Evolutionary conservation across 768 basidiomycete species (phyloP), one percentile per base, ranked within the genome.

Genomic region (Austroboletus festivus): DNA sequence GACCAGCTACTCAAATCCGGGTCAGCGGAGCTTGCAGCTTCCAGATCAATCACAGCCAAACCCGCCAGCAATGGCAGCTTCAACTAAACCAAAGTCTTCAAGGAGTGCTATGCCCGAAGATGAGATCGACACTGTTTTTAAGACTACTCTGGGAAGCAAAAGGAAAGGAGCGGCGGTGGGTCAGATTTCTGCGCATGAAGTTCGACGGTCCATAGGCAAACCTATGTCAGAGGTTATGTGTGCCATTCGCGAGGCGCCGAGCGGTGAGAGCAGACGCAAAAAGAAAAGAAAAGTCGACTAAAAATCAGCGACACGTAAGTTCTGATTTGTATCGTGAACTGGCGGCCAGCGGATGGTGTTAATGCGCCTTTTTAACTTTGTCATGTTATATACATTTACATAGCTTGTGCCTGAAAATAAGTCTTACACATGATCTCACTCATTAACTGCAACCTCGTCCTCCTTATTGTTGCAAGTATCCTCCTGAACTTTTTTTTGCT

Each of bases 51-150:
- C 35, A 26, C 47, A 44, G 16, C 42, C 47, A 1, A 22, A 44
- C 19, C 16, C 42, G 16, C 4, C 52, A 9, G 33, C 22, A n/a
- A n/a, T n/a, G n/a, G n/a, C n/a, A n/a, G n/a, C n/a, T n/a, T 26
- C 43, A 16, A 34, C 34, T 42, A 3, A n/a, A 12, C 65, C 64
- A 55, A 78, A 76, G 58, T 42, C 53, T 30, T 68, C 74, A 20
- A 83, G 82, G 64, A 77, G 77, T 57, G 61, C 43, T 21, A 58
- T 63, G 20, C 53, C 68, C 7, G 77, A 71, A 39, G 82, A 91
- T 56, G 89, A 88, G 61, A 92, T 93, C 44, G 90, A 92, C 48
- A 77, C 69, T 3, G 68, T 91, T 11, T 93, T 93, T 61, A 74
- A 79, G 34, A 61, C 71, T 38, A 71, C 70, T 19, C 59, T 85